Base-by-base conservation (phyloP, 768 basidiomycete species). In the Psilocybe azurescens region DNA sequence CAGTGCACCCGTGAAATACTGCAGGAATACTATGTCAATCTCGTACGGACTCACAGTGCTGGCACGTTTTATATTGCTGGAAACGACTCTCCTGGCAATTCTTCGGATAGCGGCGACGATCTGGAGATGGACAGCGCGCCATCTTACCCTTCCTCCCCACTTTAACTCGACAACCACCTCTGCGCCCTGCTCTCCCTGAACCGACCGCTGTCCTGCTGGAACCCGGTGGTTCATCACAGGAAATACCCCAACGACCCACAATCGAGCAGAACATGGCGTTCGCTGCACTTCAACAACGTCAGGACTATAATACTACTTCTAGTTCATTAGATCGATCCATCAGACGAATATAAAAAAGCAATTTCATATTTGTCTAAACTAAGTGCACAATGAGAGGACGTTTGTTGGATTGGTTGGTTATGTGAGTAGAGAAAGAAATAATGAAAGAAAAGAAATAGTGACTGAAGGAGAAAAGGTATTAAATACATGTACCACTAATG, bases 11-110 rank as follows among this genome's bases (percentile, higher is more conserved):
- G 90, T 64, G 94, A 96, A 68, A 83, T 93, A 67, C 86, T 97
- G 46, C 93, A 97, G 76, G 89, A 94, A 70, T 98, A 97, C 77
- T 97, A 97, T 80, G 82, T 92, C 78, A 97, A 93, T 73, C 91
- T 98, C 71, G 91, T 95, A 61, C 86, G 91, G 59, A 93, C 94
- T 10, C 90, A 96, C 73, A 90, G 86, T 73, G 77, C 77, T 24
- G 87, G 85, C 63, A 76, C 74, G 60, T 92, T 81, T 70, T 74
- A 78, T 63, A 82, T 90, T 69, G 74, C 74, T 36, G 85, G 86
- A 20, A 70, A 79, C 44, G 74, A 79, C 58, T 77, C 79, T 32
- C 73, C 77, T 33, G 74, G 73, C 64, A 67, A 73, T 28, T 81
- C 81, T 5, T 78, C 77, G 55, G 86, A 86, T 67, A 86, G 86